Conservation (phyloP, 1,284 basidiomycete species). For the Trichosporon coremiiforme region DNA sequence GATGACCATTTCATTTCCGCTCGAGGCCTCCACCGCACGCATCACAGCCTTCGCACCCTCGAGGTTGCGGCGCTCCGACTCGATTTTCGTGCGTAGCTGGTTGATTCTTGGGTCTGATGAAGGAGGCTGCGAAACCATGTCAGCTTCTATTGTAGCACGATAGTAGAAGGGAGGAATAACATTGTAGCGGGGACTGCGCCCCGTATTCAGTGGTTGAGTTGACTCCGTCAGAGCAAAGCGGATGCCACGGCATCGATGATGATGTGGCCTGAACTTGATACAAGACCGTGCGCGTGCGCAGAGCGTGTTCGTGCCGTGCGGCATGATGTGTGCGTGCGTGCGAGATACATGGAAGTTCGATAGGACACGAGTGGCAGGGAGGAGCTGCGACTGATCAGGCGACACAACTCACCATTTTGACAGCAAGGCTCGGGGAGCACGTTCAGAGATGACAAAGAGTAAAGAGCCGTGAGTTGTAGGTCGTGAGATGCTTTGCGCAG, state of each 20-base stretch:
- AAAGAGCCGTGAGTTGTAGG: background rate
- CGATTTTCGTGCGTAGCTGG: constrained; percentile 51
- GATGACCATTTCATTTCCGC: constrained; percentile 55
- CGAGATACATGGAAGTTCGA: background rate
- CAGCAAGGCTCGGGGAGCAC: background rate
- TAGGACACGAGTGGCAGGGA: background rate
- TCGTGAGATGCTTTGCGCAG: background rate
- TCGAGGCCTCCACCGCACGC: constrained; percentile 54
- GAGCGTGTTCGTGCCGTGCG: background rate
- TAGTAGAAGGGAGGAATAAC: background rate
- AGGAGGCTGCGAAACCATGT: constrained; percentile 22
- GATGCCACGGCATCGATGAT: background rate
- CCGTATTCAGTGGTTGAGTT: background rate
- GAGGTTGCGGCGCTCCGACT: constrained; percentile 53
- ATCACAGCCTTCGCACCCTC: constrained; percentile 57
- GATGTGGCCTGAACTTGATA: background rate
- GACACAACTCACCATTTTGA: constrained; percentile 8
- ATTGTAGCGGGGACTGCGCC: background rate
- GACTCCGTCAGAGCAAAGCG: background rate
- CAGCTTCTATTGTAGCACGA: constrained; percentile 14
- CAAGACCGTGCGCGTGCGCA: constrained; percentile 2
- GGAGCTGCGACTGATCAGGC: background rate
- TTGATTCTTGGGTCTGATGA: constrained; percentile 42
- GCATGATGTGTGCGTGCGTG: background rate
- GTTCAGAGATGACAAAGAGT: background rate